Base-by-base conservation (phyloP, 2,329 filamentous ascomycete species). In the Canariomyces notabilis region DNA sequence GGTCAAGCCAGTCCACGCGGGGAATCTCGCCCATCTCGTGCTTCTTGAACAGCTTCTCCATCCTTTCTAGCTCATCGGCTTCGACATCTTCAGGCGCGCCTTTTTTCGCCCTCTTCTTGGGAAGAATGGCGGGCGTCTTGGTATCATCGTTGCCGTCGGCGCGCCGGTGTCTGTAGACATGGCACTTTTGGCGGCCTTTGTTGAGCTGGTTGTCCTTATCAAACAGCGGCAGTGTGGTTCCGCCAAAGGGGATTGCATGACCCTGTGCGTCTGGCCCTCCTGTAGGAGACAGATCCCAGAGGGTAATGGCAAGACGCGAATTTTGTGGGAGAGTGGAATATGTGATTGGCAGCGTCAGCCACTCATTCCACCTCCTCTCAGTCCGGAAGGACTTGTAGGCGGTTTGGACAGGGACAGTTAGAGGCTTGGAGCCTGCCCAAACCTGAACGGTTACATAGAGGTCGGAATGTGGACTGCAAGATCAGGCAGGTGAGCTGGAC, bases 11-110 rank as follows among this genome's bases (percentile, higher is more conserved):
- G 59, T 94, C 88, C 38, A 95, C 86, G 14, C 89, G 81, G 1
- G 88, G 83, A 20, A 98, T 91, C 63, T 98, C 93, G 15, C 89
- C 90, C 85, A 96, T 94, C 63, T 98, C 94, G 61, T 97, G 93
- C 67, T 95, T 95, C 68, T 98, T 98, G 63, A 98, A 86, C 18
- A 97, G 67, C 44, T 82, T 84, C 61, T 97, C 90, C 56, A 98
- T 77, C 15, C 93, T 77, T 58, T 96, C 89, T 51, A 96, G 76
- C 66, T 98, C 93, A 43, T 88, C 82, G n/a, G 70, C 70, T 49
- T 94, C 82, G 56, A 84, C 84, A 47, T 86, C 81, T n/a, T 79
- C 69, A 1, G 74, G 67, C 1, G 70, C 69, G 5, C 70, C 72
- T 33, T 73, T 76, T 46, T 68, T 74, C 2, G 43, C 71, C 43